Conservation (phyloP, 257 asterid genomes). For the Linderniella brevidens region DNA sequence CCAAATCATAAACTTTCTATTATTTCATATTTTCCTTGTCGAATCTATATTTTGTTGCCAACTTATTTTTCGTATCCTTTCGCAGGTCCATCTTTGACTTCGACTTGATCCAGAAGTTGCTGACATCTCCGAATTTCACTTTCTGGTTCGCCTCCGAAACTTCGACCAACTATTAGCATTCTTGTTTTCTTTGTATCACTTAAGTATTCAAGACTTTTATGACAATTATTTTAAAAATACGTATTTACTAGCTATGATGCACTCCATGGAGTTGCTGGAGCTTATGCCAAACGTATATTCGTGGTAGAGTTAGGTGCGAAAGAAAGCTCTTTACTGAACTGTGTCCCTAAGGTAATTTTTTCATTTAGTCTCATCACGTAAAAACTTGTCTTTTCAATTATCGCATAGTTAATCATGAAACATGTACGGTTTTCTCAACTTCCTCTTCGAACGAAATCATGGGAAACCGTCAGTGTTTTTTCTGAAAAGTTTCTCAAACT, state of each 20-base stretch:
- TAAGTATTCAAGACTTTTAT: slow-evolving; percentile 1
- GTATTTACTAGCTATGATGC: slow-evolving; percentile 59
- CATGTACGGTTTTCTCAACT: no score
- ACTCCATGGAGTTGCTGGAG: slow-evolving; percentile 97
- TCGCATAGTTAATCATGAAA: no score
- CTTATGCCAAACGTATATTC: slow-evolving; percentile 81
- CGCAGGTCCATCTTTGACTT: slow-evolving; percentile 87
- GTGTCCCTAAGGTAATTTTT: slow-evolving; percentile 75
- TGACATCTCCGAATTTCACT: slow-evolving; percentile 63
- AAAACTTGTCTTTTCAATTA: no score
- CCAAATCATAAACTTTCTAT: slow-evolving; percentile 5
- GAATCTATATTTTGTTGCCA: not conserved
- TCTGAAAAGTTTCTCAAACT: no score
- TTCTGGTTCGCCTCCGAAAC: slow-evolving; percentile 51
- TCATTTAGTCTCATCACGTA: no score
- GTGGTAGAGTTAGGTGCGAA: slow-evolving; percentile 88
- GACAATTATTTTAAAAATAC: no score
- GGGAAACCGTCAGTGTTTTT: no score
- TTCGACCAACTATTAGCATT: slow-evolving; percentile 7
- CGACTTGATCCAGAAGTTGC: slow-evolving; percentile 62
- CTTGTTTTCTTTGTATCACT: slow-evolving; percentile 8
- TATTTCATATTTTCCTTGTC: not conserved
- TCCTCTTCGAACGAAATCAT: no score
- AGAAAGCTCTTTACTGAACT: slow-evolving; percentile 71
- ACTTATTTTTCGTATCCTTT: slow-evolving; percentile 11